Evolutionary conservation across 2,329 filamentous ascomycete species (phyloP).

Genomic region (Xylariaceae sp.): DNA sequence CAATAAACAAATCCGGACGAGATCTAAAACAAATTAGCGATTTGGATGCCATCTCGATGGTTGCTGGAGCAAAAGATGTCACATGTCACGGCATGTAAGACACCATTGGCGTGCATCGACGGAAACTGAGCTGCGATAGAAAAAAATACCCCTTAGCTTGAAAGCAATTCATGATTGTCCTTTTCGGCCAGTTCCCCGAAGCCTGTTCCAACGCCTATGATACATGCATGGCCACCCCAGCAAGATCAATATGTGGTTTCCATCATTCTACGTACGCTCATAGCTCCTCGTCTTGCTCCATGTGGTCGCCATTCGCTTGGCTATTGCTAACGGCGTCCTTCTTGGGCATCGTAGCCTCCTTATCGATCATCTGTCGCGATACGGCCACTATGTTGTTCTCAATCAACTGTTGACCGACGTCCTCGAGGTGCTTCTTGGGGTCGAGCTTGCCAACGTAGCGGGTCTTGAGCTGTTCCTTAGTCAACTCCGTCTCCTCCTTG

Average conservation of each 20-base stretch:
- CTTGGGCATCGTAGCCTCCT: constrained; percentile 88
- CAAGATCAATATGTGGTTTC: constrained; percentile 20
- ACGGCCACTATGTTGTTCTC: constrained; percentile 99
- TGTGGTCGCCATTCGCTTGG: constrained; percentile 51
- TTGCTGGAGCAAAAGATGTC: not conserved
- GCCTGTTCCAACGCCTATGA: constrained; percentile 28
- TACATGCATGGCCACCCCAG: constrained; percentile 30
- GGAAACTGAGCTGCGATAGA: not conserved
- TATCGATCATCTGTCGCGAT: constrained; percentile 99
- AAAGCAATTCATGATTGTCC: constrained; percentile 29
- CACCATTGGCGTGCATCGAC: not conserved
- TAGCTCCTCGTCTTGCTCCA: constrained; percentile 63
- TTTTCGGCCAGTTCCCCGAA: constrained; percentile 27
- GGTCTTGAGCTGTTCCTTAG: constrained; percentile 96
- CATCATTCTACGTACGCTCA: constrained; percentile 25
- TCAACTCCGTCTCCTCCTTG: constrained; percentile 96
- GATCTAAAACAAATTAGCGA: not conserved
- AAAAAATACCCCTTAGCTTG: constrained; percentile 11
- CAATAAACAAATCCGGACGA: not conserved
- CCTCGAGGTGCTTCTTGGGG: constrained; percentile 98
- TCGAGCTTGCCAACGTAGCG: constrained; percentile 98
- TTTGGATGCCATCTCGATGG: not conserved
- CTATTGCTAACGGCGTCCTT: constrained; percentile 53
- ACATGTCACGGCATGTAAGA: not conserved
- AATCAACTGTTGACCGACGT: constrained; percentile 92